Conservation (phyloP, 2,329 filamentous ascomycete species). For the Penicillium griseofulvum region DNA sequence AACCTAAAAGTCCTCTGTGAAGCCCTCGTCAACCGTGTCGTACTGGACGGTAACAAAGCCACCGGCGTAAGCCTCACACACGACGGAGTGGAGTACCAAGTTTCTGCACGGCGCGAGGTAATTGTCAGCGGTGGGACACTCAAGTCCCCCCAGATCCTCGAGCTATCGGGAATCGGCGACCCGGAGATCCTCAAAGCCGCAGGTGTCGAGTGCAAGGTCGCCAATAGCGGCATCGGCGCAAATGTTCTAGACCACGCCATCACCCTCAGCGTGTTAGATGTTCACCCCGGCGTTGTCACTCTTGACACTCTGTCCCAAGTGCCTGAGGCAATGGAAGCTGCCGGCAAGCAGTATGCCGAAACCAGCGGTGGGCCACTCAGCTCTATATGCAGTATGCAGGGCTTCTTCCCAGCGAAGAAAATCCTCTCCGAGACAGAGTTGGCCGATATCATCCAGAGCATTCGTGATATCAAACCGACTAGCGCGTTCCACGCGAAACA, state of each 20-base stretch:
- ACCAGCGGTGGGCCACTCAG: slow-evolving; percentile 3
- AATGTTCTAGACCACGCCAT: slow-evolving; percentile 49
- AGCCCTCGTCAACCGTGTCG: slow-evolving; percentile 41
- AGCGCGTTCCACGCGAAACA: slow-evolving; percentile 15
- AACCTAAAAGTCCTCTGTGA: slow-evolving; percentile 50
- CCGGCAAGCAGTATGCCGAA: slow-evolving; percentile 13
- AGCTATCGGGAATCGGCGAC: slow-evolving; percentile 60
- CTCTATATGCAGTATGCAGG: slow-evolving; percentile 11
- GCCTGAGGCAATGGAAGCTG: slow-evolving; percentile 12
- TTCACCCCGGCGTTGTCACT: slow-evolving; percentile 8
- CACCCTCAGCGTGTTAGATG: slow-evolving; percentile 12
- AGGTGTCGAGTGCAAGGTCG: slow-evolving; percentile 43
- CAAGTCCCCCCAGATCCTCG: slow-evolving; percentile 57
- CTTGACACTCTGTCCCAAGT: slow-evolving; percentile 11
- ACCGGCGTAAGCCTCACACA: slow-evolving; percentile 46
- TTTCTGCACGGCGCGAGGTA: slow-evolving; percentile 49
- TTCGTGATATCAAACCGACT: slow-evolving; percentile 14
- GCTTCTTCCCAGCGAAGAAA: slow-evolving; percentile 14
- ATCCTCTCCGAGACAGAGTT: slow-evolving; percentile 13
- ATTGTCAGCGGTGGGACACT: slow-evolving; percentile 59
- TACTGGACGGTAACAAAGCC: slow-evolving; percentile 18
- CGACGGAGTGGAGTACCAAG: slow-evolving; percentile 35
- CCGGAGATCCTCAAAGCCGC: slow-evolving; percentile 40
- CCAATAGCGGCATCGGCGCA: slow-evolving; percentile 47
- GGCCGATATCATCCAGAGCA: slow-evolving; percentile 12